Percentiles rank a stretch among this genome's conserved stretches.
phyloP scores from a whole-genome alignment of 2,329 filamentous ascomycete species.

The Hymenoscyphus linearis region DNA sequence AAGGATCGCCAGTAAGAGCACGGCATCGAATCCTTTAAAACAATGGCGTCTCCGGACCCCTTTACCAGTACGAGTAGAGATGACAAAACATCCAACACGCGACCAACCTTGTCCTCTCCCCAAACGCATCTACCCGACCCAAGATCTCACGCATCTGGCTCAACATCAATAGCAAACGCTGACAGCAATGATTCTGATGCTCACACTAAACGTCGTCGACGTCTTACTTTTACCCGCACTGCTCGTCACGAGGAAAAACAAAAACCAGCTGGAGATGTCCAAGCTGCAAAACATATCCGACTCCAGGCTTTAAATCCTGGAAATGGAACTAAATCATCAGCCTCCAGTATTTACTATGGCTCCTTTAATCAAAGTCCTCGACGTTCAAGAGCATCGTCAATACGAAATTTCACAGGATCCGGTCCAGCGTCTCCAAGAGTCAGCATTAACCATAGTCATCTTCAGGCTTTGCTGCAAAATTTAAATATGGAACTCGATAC shows the following conservation, averaged over 20 bases:
- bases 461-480: conserved; percentile 31
- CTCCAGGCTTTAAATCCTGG: conserved; percentile 21
- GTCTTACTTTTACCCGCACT: conserved; percentile 8
- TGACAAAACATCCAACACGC: not conserved
- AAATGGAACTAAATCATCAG: conserved; percentile 17
- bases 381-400: conserved; percentile 22
- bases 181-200: not conserved
- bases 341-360: conserved; percentile 32
- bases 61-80: not conserved
- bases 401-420: conserved; percentile 22
- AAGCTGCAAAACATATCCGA: conserved; percentile 26
- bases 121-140: not conserved
- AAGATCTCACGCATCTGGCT: not conserved
- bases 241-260: conserved; percentile 14
- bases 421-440: conserved; percentile 24
- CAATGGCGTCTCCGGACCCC: not conserved
- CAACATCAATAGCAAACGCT: conserved; percentile 2
- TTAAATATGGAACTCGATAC: conserved; percentile 35
- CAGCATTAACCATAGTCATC: conserved; percentile 29
- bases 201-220: conserved; percentile 19
- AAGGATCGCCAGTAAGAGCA: not conserved
- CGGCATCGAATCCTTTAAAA: not conserved
- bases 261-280: conserved; percentile 18
- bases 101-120: conserved; percentile 1
- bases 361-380: conserved; percentile 29